Evolutionary conservation across 495 filamentous ascomycete species (phyloP).

Genomic region (Neurospora hispaniola): DNA sequence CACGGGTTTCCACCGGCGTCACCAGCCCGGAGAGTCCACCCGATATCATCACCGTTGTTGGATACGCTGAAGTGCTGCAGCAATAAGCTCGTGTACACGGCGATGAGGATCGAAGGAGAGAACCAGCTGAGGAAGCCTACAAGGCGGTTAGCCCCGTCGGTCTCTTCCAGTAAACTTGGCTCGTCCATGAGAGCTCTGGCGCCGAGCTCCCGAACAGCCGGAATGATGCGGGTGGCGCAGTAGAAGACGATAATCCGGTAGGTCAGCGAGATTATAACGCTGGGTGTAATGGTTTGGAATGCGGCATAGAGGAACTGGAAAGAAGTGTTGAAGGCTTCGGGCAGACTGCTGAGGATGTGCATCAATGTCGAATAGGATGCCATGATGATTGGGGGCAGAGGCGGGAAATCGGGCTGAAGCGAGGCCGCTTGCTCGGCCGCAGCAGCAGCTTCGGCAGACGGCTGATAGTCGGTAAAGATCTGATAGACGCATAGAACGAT

Average conservation of each 20-base stretch:
- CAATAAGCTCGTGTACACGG: conserved; percentile 92
- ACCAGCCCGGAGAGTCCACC: conserved; percentile 72
- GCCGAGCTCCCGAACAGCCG: conserved; percentile 77
- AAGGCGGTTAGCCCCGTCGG: conserved; percentile 67
- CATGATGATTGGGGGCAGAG: conserved; percentile 94
- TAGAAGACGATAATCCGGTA: conserved; percentile 93
- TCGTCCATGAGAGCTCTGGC: conserved; percentile 74
- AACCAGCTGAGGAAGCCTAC: conserved; percentile 82
- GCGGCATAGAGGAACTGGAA: conserved; percentile 83
- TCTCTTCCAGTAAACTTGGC: conserved; percentile 64
- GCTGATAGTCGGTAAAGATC: conserved; percentile 96
- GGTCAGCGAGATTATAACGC: conserved; percentile 83
- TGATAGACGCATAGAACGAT: conserved; percentile 96
- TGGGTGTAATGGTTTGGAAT: conserved; percentile 86
- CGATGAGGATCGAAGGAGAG: conserved; percentile 81
- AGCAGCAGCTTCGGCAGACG: conserved; percentile 50
- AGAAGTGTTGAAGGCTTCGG: conserved; percentile 69
- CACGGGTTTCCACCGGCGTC: conserved; percentile 75
- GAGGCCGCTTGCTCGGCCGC: conserved; percentile 36
- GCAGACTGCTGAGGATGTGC: conserved; percentile 71
- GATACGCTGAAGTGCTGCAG: conserved; percentile 87
- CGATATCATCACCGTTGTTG: conserved; percentile 53
- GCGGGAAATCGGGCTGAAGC: conserved; percentile 72
- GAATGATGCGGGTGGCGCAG: conserved; percentile 90
- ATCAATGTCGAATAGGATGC: conserved; percentile 90